phyloP scores from a whole-genome alignment of 495 filamentous ascomycete genomes.

The Tuber borchii region DNA sequence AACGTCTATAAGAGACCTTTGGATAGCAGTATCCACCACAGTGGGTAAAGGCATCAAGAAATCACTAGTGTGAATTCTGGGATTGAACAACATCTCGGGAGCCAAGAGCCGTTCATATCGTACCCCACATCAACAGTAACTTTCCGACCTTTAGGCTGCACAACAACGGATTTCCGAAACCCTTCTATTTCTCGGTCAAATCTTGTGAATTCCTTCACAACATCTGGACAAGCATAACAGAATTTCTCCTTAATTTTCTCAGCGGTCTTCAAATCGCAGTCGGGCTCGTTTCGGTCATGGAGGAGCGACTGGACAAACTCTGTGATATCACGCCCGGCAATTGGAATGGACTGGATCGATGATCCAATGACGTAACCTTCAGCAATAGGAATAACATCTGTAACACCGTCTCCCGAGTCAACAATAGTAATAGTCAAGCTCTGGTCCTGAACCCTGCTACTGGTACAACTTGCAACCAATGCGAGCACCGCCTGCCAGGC shows the following conservation, averaged over 20 bases:
- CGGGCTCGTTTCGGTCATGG: conserved; percentile 90
- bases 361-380: conserved; percentile 98
- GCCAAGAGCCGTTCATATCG: conserved; percentile 94
- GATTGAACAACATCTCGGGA: conserved; percentile 99
- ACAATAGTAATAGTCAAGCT: conserved; percentile 95
- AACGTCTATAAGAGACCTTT: conserved; percentile 94
- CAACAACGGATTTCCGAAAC: conserved; percentile 81
- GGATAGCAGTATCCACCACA: conserved; percentile 69
- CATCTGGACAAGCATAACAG: conserved; percentile 96
- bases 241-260: conserved; percentile 96
- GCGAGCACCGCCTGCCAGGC: conserved; percentile 98
- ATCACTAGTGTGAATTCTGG: conserved; percentile 96
- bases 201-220: conserved; percentile 90
- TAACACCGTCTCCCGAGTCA: conserved; percentile 95
- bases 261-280: conserved; percentile 92
- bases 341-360: conserved; percentile 96
- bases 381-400: conserved; percentile 95
- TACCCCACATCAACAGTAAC: conserved; percentile 89
- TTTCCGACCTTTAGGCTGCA: conserved; percentile 72
- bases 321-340: conserved; percentile 94
- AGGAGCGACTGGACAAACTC: conserved; percentile 95
- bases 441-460: conserved; percentile 89
- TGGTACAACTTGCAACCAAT: conserved; percentile 95
- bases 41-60: conserved; percentile 90
- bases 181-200: conserved; percentile 87